Evolutionary conservation across 1,284 basidiomycete genomes (phyloP).

Genomic region (Pholiota adiposa): DNA sequence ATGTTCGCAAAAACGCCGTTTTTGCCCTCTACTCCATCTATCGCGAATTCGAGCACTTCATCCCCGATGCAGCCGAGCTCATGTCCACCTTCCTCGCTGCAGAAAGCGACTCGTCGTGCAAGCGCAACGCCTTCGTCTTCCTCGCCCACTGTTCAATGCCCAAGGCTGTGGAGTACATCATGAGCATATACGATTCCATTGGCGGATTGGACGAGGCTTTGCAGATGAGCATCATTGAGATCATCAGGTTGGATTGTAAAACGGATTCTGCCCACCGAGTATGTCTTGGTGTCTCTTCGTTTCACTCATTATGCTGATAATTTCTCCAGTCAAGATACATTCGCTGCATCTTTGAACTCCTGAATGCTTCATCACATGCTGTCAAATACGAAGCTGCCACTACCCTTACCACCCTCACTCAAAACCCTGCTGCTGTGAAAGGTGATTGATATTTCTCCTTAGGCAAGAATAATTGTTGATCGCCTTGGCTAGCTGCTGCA

Average conservation of each 20-base stretch:
- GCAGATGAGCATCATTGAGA: constrained; percentile 96
- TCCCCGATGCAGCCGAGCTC: constrained; percentile 96
- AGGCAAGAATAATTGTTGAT: constrained; percentile 3
- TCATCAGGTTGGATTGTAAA: constrained; percentile 92
- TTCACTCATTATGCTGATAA: constrained; percentile 15
- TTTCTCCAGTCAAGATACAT: constrained; percentile 82
- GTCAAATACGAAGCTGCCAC: constrained; percentile 99
- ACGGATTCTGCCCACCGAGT: constrained; percentile 82
- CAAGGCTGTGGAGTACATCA: constrained; percentile 91
- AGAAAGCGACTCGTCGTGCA: constrained; percentile 96
- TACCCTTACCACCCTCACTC: constrained; percentile 92
- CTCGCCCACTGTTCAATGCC: constrained; percentile 88
- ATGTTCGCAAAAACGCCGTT: constrained; percentile 98
- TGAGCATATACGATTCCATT: constrained; percentile 86
- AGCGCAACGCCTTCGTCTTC: constrained; percentile 97
- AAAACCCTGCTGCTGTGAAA: constrained; percentile 96
- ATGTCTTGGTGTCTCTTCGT: constrained; percentile 31
- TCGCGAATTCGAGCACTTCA: constrained; percentile 91
- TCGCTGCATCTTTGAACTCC: constrained; percentile 92
- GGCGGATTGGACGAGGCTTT: constrained; percentile 88
- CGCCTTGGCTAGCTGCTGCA: constrained; percentile 72
- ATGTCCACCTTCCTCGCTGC: constrained; percentile 98
- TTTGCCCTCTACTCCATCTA: constrained; percentile 97
- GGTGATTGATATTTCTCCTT: constrained; percentile 46
- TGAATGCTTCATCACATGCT: constrained; percentile 89